Conservation (phyloP, 345 rosid genomes). For the Zanthoxylum bungeanum region DNA sequence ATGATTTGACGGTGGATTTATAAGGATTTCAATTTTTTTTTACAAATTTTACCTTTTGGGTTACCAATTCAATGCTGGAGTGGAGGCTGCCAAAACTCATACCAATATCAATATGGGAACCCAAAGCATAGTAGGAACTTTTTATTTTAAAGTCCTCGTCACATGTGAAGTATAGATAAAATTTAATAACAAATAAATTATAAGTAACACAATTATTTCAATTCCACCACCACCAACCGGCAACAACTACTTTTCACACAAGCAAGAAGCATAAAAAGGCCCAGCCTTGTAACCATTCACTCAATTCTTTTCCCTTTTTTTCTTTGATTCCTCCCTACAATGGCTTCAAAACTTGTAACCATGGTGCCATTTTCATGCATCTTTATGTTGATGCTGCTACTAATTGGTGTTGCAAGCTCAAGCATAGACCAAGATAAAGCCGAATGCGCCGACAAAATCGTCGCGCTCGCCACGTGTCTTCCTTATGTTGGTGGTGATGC, state of each 20-base stretch:
- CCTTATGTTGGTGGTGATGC: conserved; percentile 65
- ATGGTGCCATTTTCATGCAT: neutral
- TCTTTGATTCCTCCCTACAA: neutral
- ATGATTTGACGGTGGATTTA: no score
- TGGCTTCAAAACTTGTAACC: conserved; percentile 6
- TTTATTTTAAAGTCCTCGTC: no score
- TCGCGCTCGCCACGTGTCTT: conserved; percentile 58
- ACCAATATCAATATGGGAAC: no score
- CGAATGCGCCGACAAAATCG: conserved; percentile 55
- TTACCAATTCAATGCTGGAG: no score
- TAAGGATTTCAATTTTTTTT: no score
- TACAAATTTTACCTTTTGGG: no score
- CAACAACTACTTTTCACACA: neutral
- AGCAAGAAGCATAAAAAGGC: neutral
- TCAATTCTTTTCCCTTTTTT: neutral
- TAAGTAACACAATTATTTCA: neutral
- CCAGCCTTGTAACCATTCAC: neutral
- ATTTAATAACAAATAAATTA: no score
- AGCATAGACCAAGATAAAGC: conserved; percentile 56
- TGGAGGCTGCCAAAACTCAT: no score
- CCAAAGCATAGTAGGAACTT: no score
- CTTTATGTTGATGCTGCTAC: conserved; percentile 21
- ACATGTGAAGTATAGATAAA: neutral
- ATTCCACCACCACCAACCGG: neutral
- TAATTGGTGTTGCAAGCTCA: conserved; percentile 37